A percentile compares a stretch with the other conserved stretches of the same genome.
Evolutionary conservation across 495 filamentous ascomycete species (phyloP).

Genomic region (Evernia prunastri): DNA sequence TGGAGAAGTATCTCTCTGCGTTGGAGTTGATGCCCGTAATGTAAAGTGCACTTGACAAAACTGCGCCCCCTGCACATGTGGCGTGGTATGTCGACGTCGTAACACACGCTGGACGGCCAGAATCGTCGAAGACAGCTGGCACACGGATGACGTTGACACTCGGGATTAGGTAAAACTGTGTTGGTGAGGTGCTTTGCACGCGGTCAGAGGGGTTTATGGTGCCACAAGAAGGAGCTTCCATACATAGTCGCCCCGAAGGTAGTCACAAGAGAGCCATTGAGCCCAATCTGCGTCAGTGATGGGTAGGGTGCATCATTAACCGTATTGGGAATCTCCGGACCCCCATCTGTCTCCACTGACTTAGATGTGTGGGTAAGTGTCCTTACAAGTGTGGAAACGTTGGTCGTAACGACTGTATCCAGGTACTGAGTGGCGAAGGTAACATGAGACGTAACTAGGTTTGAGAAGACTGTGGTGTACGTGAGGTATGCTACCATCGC

Average conservation of each 20-base stretch:
- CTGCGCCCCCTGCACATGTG: background rate
- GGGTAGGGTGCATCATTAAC: background rate
- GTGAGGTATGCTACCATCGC: background rate
- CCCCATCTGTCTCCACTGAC: background rate
- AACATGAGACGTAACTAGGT: background rate
- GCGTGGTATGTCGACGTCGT: slow-evolving; percentile 4
- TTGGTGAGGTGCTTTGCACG: slow-evolving; percentile 2
- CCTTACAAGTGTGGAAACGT: background rate
- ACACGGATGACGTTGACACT: slow-evolving; percentile 11
- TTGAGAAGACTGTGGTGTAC: no score
- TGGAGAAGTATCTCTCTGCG: background rate
- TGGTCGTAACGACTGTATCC: slow-evolving; percentile 10
- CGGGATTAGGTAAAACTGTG: background rate
- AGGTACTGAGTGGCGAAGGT: slow-evolving; percentile 7
- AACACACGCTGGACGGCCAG: background rate
- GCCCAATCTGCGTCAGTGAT: background rate
- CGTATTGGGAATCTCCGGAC: background rate
- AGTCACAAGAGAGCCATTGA: background rate
- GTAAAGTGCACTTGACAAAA: background rate
- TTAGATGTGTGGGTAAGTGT: background rate
- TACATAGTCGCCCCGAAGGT: slow-evolving; percentile 8
- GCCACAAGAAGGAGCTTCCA: background rate
- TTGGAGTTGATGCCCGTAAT: slow-evolving; percentile 1
- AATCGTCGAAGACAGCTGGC: background rate
- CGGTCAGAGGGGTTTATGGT: background rate